phyloP scores from a whole-genome alignment of 2,329 filamentous ascomycete species.

The Colletotrichum viniferum region DNA sequence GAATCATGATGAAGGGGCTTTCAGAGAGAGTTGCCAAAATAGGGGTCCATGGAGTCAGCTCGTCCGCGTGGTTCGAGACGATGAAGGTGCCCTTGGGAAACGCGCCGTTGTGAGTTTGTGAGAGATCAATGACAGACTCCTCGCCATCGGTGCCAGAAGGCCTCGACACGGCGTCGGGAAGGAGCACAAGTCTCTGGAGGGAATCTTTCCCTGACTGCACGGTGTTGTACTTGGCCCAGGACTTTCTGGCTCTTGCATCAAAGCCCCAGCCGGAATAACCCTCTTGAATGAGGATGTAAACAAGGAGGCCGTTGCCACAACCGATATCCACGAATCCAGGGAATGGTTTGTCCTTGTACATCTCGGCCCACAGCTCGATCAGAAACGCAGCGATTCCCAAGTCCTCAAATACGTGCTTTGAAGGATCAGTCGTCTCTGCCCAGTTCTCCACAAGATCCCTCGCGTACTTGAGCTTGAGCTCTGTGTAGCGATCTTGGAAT shows the following conservation, averaged over 20 bases:
- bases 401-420: conserved; percentile 96
- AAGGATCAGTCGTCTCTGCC: conserved; percentile 85
- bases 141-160: conserved; percentile 8
- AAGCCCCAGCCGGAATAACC: conserved; percentile 90
- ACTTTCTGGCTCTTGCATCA: conserved; percentile 84
- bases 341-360: conserved; percentile 71
- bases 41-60: conserved; percentile 95
- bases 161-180: conserved; percentile 46
- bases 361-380: conserved; percentile 86
- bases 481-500: conserved; percentile 82
- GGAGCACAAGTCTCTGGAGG: conserved; percentile 52
- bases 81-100: conserved; percentile 85
- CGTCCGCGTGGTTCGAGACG: conserved; percentile 95
- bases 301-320: conserved; percentile 91
- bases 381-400: conserved; percentile 89
- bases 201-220: conserved; percentile 23
- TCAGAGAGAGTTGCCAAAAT: conserved; percentile 77
- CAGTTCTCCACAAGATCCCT: conserved; percentile 72
- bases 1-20: conserved; percentile 89
- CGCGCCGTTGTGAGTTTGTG: conserved; percentile 58
- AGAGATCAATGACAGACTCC: conserved; percentile 13
- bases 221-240: conserved; percentile 75
- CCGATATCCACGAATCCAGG: conserved; percentile 96
- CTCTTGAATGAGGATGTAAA: conserved; percentile 80
- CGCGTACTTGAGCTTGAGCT: conserved; percentile 81